Conservation (phyloP, 352 stramenopile genomes). For the Pythium periplocum region DNA sequence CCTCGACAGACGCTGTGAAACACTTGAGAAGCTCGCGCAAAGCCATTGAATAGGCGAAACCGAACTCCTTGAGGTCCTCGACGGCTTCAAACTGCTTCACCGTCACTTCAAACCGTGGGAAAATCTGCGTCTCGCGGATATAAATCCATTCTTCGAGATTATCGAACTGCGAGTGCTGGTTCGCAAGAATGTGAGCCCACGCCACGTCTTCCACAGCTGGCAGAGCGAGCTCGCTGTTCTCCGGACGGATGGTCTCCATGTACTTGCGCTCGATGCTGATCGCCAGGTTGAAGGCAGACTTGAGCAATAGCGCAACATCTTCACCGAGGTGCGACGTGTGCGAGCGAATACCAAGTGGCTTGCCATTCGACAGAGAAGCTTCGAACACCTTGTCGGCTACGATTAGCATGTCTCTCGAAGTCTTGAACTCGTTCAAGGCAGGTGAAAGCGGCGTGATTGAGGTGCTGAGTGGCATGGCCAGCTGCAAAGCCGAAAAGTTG, state of each 20-base stretch:
- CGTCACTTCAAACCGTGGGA: constrained; percentile 55
- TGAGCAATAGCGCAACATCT: constrained; percentile 64
- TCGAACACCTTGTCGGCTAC: constrained; percentile 66
- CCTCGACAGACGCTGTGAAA: constrained; percentile 75
- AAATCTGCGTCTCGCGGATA: constrained; percentile 78
- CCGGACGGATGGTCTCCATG: constrained; percentile 47
- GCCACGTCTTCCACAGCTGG: constrained; percentile 57
- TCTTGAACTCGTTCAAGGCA: constrained; percentile 32
- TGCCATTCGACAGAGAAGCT: constrained; percentile 50
- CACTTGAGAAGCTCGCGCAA: constrained; percentile 77
- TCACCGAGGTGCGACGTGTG: constrained; percentile 38
- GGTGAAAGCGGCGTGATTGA: constrained; percentile 28
- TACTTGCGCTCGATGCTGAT: constrained; percentile 84
- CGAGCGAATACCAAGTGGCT: constrained; percentile 53
- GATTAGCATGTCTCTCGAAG: constrained; percentile 41
- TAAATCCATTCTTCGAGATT: constrained; percentile 83
- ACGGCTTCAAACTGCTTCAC: constrained; percentile 47
- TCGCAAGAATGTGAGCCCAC: constrained; percentile 76
- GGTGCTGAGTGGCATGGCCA: constrained; percentile 39
- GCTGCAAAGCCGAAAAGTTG: constrained; percentile 60
- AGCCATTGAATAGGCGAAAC: constrained; percentile 76
- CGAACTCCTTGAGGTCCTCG: constrained; percentile 69
- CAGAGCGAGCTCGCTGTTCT: constrained; percentile 32
- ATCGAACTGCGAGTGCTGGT: constrained; percentile 79
- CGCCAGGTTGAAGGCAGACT: constrained; percentile 77